These are phyloP conservation scores for Acrocalymma vagum DNA, from an alignment of 2,329 filamentous ascomycete genomes.

Conservation along the genomic window DNA sequence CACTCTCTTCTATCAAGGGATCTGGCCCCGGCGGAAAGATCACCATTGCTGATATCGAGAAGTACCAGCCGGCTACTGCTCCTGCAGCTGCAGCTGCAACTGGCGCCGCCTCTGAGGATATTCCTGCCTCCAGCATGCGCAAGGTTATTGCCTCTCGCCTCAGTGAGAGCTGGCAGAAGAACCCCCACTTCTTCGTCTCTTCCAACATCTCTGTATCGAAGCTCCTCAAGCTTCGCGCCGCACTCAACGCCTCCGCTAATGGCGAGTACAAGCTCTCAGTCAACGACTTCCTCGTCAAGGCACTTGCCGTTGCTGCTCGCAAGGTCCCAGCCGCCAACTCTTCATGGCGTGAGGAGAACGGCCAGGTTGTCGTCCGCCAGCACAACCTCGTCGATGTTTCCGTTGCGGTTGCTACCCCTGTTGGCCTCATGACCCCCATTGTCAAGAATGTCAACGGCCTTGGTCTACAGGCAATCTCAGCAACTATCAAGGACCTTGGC, in stretches of 20 bases:
- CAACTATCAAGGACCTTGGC: slow-evolving; percentile 92
- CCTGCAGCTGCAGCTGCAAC: slow-evolving; percentile 59
- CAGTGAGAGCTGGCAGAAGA: slow-evolving; percentile 86
- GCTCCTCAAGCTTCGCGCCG: slow-evolving; percentile 93
- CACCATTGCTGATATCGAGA: slow-evolving; percentile 93
- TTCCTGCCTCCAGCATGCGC: slow-evolving; percentile 89
- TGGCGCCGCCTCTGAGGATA: slow-evolving; percentile 80
- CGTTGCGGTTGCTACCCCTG: slow-evolving; percentile 92
- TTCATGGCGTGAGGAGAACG: slow-evolving; percentile 84
- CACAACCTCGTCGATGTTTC: slow-evolving; percentile 94
- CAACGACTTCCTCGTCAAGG: slow-evolving; percentile 99
- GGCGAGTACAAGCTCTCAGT: slow-evolving; percentile 99
- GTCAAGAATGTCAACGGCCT: slow-evolving; percentile 88
- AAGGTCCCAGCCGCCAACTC: slow-evolving; percentile 97
- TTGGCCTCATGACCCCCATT: slow-evolving; percentile 96
- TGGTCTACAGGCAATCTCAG: slow-evolving; percentile 87
- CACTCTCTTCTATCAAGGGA: slow-evolving; percentile 82
- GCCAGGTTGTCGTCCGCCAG: slow-evolving; percentile 83
- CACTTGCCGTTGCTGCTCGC: slow-evolving; percentile 83
- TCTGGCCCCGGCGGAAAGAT: slow-evolving; percentile 86
- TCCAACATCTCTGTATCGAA: slow-evolving; percentile 91
- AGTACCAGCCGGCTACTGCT: slow-evolving; percentile 69
- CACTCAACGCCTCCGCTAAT: slow-evolving; percentile 86
- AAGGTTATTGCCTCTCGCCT: slow-evolving; percentile 96
- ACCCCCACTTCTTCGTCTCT: slow-evolving; percentile 98